Conservation (phyloP, 495 filamentous ascomycete species). For the Massariosphaeria phaeospora region DNA sequence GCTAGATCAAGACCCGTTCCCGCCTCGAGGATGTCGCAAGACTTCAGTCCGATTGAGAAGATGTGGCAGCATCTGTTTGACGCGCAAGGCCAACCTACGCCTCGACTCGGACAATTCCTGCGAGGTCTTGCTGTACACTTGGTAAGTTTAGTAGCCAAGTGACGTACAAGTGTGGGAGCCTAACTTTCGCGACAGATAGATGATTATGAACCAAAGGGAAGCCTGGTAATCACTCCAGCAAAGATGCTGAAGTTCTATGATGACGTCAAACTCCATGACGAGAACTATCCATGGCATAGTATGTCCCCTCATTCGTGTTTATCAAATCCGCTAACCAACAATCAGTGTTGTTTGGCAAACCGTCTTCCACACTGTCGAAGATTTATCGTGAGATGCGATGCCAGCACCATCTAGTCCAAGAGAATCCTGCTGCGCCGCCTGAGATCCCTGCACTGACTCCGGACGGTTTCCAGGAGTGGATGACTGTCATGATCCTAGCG, state of each 20-base stretch:
- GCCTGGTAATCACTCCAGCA: slow-evolving; percentile 70
- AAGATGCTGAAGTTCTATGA: slow-evolving; percentile 79
- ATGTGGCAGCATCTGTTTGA: slow-evolving; percentile 79
- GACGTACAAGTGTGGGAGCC: slow-evolving; percentile 1
- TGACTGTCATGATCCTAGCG: slow-evolving; percentile 68
- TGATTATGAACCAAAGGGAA: slow-evolving; percentile 66
- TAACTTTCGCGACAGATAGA: slow-evolving; percentile 55
- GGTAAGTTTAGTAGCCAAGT: slow-evolving; percentile 44
- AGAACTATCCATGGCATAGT: slow-evolving; percentile 65
- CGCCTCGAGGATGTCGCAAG: slow-evolving; percentile 46
- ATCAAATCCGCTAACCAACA: slow-evolving; percentile 25
- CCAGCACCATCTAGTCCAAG: slow-evolving; percentile 76
- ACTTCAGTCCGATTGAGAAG: slow-evolving; percentile 57
- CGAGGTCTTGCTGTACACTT: slow-evolving; percentile 73
- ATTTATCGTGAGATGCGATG: slow-evolving; percentile 72
- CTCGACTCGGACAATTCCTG: slow-evolving; percentile 65
- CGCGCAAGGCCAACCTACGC: slow-evolving; percentile 58
- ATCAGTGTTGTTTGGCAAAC: slow-evolving; percentile 48
- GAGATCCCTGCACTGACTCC: slow-evolving; percentile 74
- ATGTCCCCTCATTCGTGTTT: slow-evolving; percentile 9
- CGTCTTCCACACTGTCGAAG: slow-evolving; percentile 52
- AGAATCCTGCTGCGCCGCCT: slow-evolving; percentile 47
- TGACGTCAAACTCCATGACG: slow-evolving; percentile 55
- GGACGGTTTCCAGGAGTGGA: slow-evolving; percentile 71
- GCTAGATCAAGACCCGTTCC: slow-evolving; percentile 42